phyloP scores from a whole-genome alignment of 352 stramenopile species.

The Peronospora belbahrii region DNA sequence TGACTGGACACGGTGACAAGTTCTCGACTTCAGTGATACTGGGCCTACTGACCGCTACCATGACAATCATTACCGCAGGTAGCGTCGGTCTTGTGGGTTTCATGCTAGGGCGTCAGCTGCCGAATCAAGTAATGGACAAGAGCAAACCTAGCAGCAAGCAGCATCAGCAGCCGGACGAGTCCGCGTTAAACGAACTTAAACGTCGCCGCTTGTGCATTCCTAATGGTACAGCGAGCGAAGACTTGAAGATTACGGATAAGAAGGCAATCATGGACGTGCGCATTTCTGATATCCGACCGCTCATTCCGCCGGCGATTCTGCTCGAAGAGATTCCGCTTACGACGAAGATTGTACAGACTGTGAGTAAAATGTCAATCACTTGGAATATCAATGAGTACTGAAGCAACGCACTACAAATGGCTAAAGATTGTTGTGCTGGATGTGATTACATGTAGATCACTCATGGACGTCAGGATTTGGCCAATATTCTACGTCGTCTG shows the following conservation, averaged over 20 bases:
- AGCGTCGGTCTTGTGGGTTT: slow-evolving; percentile 66
- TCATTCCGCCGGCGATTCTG: slow-evolving; percentile 81
- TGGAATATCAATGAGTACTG: not conserved
- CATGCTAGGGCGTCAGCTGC: slow-evolving; percentile 47
- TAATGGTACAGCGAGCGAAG: slow-evolving; percentile 56
- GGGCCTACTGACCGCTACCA: slow-evolving; percentile 56
- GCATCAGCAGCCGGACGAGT: slow-evolving; percentile 11
- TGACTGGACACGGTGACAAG: slow-evolving; percentile 25
- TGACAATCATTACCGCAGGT: slow-evolving; percentile 65
- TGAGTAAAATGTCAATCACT: slow-evolving; percentile 1
- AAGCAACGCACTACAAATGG: not conserved
- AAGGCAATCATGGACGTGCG: slow-evolving; percentile 82
- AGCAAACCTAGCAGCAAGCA: slow-evolving; percentile 10
- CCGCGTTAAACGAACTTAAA: slow-evolving; percentile 11
- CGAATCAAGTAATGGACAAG: slow-evolving; percentile 9
- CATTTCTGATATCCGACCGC: slow-evolving; percentile 77
- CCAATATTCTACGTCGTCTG: slow-evolving; percentile 68
- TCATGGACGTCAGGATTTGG: slow-evolving; percentile 55
- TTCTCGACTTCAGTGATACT: slow-evolving; percentile 51
- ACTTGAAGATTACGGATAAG: slow-evolving; percentile 82
- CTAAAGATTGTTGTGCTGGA: too few relatives aligned
- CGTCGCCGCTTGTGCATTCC: slow-evolving; percentile 51
- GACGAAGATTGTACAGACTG: slow-evolving; percentile 69
- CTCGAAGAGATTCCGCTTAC: slow-evolving; percentile 79
- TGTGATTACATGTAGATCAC: slow-evolving; percentile 36